Percentiles rank a stretch among this genome's conserved stretches.
phyloP scores from a whole-genome alignment of 106 monocot species.

The Posidonia australis region DNA sequence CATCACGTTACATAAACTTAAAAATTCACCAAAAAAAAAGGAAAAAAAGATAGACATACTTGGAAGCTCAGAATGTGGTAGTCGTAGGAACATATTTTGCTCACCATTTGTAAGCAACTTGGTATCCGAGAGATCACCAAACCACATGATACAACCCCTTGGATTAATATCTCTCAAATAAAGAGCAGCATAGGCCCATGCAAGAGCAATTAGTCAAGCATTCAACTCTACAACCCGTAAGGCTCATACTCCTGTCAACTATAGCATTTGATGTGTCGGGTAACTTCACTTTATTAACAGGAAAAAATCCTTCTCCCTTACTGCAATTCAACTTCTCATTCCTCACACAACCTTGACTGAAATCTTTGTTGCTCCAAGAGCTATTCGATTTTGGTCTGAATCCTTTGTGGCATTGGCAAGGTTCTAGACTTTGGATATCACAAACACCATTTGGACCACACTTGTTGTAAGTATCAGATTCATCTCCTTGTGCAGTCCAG shows the following conservation, averaged over 20 bases:
- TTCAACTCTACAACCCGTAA: slow-evolving; percentile 13
- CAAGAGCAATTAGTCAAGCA: slow-evolving; percentile 38
- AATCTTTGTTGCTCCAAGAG: slow-evolving; percentile 24
- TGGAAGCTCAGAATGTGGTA: neutral
- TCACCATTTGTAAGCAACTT: neutral
- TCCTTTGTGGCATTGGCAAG: slow-evolving; percentile 25
- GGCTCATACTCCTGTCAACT: neutral
- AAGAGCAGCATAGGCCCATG: slow-evolving; percentile 21
- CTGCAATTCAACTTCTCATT: slow-evolving; percentile 16
- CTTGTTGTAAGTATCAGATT: slow-evolving; percentile 20
- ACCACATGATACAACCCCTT: neutral
- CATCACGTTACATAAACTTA: too few relatives aligned
- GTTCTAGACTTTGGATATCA: neutral
- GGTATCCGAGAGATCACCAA: neutral
- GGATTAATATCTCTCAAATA: neutral
- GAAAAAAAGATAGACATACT: neutral
- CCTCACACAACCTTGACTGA: slow-evolving; percentile 21
- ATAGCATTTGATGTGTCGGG: slow-evolving; percentile 7
- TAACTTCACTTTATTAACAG: slow-evolving; percentile 8
- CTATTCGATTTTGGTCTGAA: slow-evolving; percentile 11
- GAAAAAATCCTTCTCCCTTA: slow-evolving; percentile 14
- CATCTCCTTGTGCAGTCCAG: slow-evolving; percentile 1
- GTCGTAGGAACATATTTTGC: neutral
- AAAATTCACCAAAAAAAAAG: too few relatives aligned
- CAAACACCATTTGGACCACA: slow-evolving; percentile 41